Evolutionary conservation across 169 alveolate genomes (phyloP), one percentile per base, ranked within the genome.

Genomic region (Besnoitia besnoiti): DNA sequence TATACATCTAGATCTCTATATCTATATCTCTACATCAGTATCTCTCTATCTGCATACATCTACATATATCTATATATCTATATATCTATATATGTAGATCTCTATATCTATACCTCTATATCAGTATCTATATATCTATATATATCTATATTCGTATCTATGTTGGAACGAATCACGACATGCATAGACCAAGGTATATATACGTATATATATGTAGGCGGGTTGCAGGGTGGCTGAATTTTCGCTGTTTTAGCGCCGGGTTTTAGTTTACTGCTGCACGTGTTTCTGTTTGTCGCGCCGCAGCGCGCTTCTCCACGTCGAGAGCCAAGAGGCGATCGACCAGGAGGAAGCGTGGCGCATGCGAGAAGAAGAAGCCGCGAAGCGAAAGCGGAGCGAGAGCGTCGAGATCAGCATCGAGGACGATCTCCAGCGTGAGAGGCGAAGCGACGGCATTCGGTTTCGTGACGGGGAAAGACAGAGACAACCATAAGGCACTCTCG

Each of bases 271-370:
- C n/a, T n/a, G n/a, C n/a, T n/a, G n/a, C n/a, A n/a, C n/a, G n/a
- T n/a, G n/a, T n/a, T n/a, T n/a, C n/a, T n/a, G n/a, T n/a, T n/a
- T n/a, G 59, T 49, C 59, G 7, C 67, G 12, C 35, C 37, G 94
- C 85, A 91, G 94, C 76, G 82, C 89, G 30, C 73, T 92, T 62
- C 91, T 90, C 67, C 76, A 75, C 73, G 93, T 82, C 91, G 98
- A 96, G 37, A 93, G 96, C 47, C 95, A 95, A 47, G 98, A 97
- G 62, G 97, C 97, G 67, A 92, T 93, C 51, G 97, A 96, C 24
- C 96, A 96, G 79, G 96, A 95, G 82, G 97, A 96, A 88, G 93
- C 93, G 55, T 95, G 95, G 94, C 97, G 96, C 24, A 95, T 90
- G 27, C 95, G 95, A 85, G 95, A 95, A 85, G 93, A 92, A 40